phyloP scores from a whole-genome alignment of 768 basidiomycete genomes.

The Calvatia gigantea region DNA sequence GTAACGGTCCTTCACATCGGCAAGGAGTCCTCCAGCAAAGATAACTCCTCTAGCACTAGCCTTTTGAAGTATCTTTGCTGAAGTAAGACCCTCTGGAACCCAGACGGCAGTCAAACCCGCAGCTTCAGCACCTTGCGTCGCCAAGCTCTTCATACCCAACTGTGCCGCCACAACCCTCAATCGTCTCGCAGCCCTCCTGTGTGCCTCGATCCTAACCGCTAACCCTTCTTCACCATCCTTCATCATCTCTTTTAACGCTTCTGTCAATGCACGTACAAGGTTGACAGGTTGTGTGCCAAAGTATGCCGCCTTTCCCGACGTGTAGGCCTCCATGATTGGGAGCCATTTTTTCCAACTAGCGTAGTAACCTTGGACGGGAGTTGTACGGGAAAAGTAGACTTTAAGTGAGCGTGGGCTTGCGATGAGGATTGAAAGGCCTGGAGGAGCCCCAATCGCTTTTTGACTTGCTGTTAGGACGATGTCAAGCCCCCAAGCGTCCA shows the following conservation, averaged over 20 bases:
- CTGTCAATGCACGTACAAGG: constrained; percentile 79
- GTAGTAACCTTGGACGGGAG: constrained; percentile 49
- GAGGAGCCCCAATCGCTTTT: constrained; percentile 85
- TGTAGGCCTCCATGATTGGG: constrained; percentile 85
- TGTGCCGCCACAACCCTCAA: constrained; percentile 60
- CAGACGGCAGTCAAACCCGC: constrained; percentile 91
- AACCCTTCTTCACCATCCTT: constrained; percentile 55
- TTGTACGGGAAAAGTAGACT: constrained; percentile 24
- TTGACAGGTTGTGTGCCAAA: constrained; percentile 90
- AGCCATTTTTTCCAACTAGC: constrained; percentile 87
- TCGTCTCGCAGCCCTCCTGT: constrained; percentile 58
- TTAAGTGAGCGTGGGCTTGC: constrained; percentile 68
- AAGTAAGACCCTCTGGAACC: constrained; percentile 67
- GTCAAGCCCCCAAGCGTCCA: constrained; percentile 88
- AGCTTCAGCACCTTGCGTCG: constrained; percentile 47
- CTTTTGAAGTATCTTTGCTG: constrained; percentile 66
- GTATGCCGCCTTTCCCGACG: constrained; percentile 70
- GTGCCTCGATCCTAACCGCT: constrained; percentile 65
- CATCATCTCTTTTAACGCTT: constrained; percentile 68
- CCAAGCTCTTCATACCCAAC: constrained; percentile 68
- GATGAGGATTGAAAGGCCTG: constrained; percentile 78
- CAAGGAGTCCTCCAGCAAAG: constrained; percentile 80
- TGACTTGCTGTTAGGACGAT: constrained; percentile 77
- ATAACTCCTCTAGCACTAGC: constrained; percentile 65
- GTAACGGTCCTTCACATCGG: constrained; percentile 77